These are phyloP conservation scores for Citrus medica DNA, from an alignment of 345 rosid genomes.

Conservation along the genomic window DNA sequence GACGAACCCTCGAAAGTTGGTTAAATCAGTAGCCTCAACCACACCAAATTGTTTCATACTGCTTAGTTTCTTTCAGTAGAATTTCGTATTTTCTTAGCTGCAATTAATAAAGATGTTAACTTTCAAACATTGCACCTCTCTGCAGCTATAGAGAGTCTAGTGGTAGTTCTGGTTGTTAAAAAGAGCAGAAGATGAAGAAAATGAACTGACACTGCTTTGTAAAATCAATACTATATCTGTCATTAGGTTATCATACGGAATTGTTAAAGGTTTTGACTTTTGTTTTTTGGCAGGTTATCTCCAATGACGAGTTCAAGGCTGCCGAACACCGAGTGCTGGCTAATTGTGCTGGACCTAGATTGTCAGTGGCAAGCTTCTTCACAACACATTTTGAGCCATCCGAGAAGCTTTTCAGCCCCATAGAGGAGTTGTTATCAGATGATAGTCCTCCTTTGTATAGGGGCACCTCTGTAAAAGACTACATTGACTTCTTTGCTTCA, in stretches of 20 bases:
- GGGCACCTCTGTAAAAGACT: constrained; percentile 10
- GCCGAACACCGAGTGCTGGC: constrained; percentile 25
- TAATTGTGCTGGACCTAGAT: constrained; percentile 19
- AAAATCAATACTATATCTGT: not conserved
- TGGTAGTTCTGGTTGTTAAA: not conserved
- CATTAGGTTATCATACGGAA: not conserved
- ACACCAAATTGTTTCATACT: too few relatives aligned
- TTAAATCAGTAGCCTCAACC: too few relatives aligned
- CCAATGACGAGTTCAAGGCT: constrained; percentile 22
- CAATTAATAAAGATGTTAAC: not conserved
- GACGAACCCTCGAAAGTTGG: not conserved
- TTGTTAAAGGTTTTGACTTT: not conserved
- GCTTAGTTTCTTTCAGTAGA: too few relatives aligned
- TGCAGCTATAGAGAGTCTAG: not conserved
- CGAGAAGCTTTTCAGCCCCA: constrained; percentile 14
- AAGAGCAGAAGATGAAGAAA: not conserved
- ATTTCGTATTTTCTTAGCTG: not conserved
- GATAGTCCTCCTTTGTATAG: constrained; percentile 21
- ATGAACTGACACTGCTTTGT: not conserved
- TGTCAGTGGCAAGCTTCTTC: constrained; percentile 24
- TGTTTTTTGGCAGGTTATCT: constrained; percentile 7
- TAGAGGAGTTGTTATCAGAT: constrained; percentile 12
- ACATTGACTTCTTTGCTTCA: not conserved
- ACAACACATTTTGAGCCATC: constrained; percentile 1
- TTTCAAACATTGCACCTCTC: not conserved